Percentiles rank a stretch among this genome's conserved stretches.
These are phyloP conservation scores for Achaetomiella virescens DNA, from an alignment of 495 filamentous ascomycete genomes.

Conservation along the genomic window DNA sequence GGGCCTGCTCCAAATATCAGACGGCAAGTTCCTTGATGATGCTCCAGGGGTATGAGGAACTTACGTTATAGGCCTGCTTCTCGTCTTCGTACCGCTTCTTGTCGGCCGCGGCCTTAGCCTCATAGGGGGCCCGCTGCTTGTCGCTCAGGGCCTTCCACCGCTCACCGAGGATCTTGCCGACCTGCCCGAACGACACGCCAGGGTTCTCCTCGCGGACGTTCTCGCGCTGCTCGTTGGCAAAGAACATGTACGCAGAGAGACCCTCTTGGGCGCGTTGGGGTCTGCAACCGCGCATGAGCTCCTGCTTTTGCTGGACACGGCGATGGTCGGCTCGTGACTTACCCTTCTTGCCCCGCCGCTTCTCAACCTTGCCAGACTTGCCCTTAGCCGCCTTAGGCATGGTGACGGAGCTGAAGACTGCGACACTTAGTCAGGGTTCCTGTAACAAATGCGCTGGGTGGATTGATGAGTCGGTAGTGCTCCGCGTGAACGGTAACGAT, in stretches of 20 bases:
- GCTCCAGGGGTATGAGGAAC: constrained; percentile 24
- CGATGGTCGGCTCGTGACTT: constrained; percentile 19
- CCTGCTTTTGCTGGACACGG: neutral
- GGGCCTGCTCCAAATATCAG: constrained; percentile 25
- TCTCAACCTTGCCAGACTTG: constrained; percentile 39
- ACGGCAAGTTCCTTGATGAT: neutral
- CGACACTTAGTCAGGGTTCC: constrained; percentile 15
- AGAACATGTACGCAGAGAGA: constrained; percentile 99
- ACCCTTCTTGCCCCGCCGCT: constrained; percentile 47
- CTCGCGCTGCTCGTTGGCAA: constrained; percentile 97
- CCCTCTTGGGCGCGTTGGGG: constrained; percentile 98
- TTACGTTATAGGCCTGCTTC: constrained; percentile 86
- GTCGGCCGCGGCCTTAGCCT: constrained; percentile 88
- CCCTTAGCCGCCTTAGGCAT: constrained; percentile 47
- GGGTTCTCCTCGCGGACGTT: constrained; percentile 98
- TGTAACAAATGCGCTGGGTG: neutral
- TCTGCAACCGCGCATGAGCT: constrained; percentile 49
- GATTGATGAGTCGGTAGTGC: neutral
- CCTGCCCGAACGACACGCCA: constrained; percentile 93
- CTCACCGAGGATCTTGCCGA: constrained; percentile 95
- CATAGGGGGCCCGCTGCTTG: constrained; percentile 84
- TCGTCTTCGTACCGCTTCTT: constrained; percentile 99
- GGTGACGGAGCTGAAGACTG: constrained; percentile 23
- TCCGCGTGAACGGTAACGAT: too few relatives aligned
- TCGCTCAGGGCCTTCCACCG: constrained; percentile 93